Conservation (phyloP, 1,139 yeast species). For the Lodderomyces beijingensis region DNA sequence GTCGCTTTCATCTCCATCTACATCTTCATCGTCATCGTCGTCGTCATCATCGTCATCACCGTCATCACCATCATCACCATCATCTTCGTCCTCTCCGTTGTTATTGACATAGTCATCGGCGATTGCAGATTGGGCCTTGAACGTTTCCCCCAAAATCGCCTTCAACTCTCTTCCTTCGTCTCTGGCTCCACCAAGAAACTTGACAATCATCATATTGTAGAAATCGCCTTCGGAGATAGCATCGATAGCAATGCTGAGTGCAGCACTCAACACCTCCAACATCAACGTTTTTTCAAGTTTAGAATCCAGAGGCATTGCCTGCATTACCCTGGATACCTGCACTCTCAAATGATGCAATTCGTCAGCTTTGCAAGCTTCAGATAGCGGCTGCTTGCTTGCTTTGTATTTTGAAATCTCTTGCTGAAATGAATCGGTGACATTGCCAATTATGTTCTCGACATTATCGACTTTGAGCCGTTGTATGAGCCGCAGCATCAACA, state of each 20-base stretch:
- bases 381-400: too few relatives aligned
- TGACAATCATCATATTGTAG: slow-evolving; percentile 63
- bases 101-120: too few relatives aligned
- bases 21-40: background rate
- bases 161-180: slow-evolving; percentile 72
- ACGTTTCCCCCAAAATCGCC: slow-evolving; percentile 65
- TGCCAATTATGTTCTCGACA: too few relatives aligned
- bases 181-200: slow-evolving; percentile 63
- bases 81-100: background rate
- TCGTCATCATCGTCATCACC: background rate
- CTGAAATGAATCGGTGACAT: too few relatives aligned
- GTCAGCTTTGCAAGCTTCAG: too few relatives aligned
- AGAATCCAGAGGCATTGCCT: slow-evolving; percentile 45
- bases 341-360: background rate
- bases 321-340: slow-evolving; percentile 42
- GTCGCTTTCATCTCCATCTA: background rate
- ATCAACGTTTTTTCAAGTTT: slow-evolving; percentile 47
- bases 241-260: slow-evolving; percentile 44
- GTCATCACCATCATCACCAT: slow-evolving; percentile 24
- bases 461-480: too few relatives aligned
- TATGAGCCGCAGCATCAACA: too few relatives aligned
- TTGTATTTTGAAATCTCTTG: too few relatives aligned
- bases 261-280: slow-evolving; percentile 59
- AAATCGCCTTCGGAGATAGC: slow-evolving; percentile 72
- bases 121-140: too few relatives aligned